A percentile compares a stretch with the other conserved stretches of the same genome.
These are phyloP conservation scores for Phylloporus gajari DNA, from an alignment of 1,284 basidiomycete species.

Conservation along the genomic window DNA sequence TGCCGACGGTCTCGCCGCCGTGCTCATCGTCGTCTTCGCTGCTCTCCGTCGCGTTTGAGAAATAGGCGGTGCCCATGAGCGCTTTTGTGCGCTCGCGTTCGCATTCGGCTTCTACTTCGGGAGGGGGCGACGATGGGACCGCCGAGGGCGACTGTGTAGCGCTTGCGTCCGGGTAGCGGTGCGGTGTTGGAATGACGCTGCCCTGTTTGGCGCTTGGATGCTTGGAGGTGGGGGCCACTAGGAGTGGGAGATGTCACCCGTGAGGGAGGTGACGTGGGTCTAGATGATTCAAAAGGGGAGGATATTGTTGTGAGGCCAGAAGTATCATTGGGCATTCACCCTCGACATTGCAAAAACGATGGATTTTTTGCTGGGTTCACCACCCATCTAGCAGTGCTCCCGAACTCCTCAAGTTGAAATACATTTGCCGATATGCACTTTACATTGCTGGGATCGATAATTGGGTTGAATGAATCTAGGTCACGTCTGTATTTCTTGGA, in stretches of 20 bases:
- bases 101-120: conserved; percentile 49
- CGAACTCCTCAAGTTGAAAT: no score
- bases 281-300: conserved; percentile 35
- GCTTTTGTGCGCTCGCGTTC: conserved; percentile 38
- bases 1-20: conserved; percentile 73
- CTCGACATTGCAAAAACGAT: no score
- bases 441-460: no score
- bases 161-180: conserved; percentile 64
- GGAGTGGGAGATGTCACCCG: conserved; percentile 40
- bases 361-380: no score
- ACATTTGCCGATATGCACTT: no score
- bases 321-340: no score
- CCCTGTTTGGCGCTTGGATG: conserved; percentile 48
- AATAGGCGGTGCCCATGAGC: conserved; percentile 52
- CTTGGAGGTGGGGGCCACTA: conserved; percentile 46
- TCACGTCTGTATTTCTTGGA: no score
- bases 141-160: conserved; percentile 84
- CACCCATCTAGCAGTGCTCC: no score
- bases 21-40: conserved; percentile 46
- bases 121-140: conserved; percentile 67
- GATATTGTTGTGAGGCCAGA: conserved; percentile 43
- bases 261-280: conserved; percentile 36
- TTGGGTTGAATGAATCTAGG: no score
- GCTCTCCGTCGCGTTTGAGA: conserved; percentile 54
- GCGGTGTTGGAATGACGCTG: conserved; percentile 77